Conservation (phyloP, 768 basidiomycete genomes). For the Kondoa malvinella region DNA sequence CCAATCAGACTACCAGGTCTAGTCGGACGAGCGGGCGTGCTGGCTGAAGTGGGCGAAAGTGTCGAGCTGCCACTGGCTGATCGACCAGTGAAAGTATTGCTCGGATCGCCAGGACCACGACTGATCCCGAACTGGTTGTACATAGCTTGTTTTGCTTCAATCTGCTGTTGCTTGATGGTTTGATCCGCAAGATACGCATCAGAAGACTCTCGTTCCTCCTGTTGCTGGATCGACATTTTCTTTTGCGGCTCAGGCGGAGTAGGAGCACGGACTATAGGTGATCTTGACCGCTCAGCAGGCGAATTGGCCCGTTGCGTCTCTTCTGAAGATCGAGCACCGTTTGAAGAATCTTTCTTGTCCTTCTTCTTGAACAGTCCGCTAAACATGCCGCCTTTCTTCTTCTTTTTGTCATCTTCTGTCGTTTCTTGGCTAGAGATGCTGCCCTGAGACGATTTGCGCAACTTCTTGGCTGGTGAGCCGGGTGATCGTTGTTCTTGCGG, state of each 20-base stretch:
- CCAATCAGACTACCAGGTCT: slow-evolving; percentile 28
- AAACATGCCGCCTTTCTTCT: slow-evolving; percentile 46
- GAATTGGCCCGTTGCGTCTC: slow-evolving; percentile 1
- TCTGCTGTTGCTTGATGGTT: slow-evolving; percentile 26
- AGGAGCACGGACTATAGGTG: background rate
- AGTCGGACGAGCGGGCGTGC: slow-evolving; percentile 14
- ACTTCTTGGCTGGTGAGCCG: slow-evolving; percentile 35
- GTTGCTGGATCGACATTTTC: background rate
- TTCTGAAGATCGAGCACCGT: slow-evolving; percentile 4
- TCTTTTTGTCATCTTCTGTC: slow-evolving; percentile 30
- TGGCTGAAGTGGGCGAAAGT: slow-evolving; percentile 9
- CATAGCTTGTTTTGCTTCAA: slow-evolving; percentile 27
- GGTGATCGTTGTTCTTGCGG: slow-evolving; percentile 21
- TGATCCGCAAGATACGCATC: slow-evolving; percentile 24
- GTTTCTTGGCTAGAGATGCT: background rate
- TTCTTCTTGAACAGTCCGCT: slow-evolving; percentile 60
- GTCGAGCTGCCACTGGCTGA: slow-evolving; percentile 1
- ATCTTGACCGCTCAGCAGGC: background rate
- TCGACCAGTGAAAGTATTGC: slow-evolving; percentile 20
- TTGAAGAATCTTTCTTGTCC: slow-evolving; percentile 53
- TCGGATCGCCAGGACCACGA: slow-evolving; percentile 23
- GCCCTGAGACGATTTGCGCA: slow-evolving; percentile 36
- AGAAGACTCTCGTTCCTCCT: background rate
- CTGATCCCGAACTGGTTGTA: slow-evolving; percentile 26
- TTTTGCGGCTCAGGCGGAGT: slow-evolving; percentile 5